A percentile compares a stretch with the other conserved stretches of the same genome.
Evolutionary conservation across 306 rosid genomes (phyloP).

Genomic region (Clitoria ternatea): DNA sequence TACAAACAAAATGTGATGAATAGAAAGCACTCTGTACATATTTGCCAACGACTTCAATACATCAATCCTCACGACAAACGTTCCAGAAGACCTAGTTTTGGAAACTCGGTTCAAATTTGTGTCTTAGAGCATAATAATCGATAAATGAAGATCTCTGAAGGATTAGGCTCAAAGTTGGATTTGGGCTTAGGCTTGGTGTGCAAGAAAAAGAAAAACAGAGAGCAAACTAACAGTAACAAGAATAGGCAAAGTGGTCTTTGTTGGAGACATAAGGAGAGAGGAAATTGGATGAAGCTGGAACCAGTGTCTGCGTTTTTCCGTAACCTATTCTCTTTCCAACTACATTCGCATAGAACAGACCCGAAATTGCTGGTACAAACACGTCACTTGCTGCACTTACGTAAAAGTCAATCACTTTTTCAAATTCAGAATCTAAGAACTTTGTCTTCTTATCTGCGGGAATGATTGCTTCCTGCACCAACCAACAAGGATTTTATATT

Average conservation of each 20-base stretch:
- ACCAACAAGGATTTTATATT: not conserved
- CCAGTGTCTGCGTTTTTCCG: conserved; percentile 68
- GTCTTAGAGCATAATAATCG: not conserved
- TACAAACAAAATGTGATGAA: conserved; percentile 21
- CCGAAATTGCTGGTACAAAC: conserved; percentile 77
- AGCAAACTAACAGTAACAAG: conserved; percentile 54
- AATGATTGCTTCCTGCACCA: conserved; percentile 69
- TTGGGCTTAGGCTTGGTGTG: not conserved
- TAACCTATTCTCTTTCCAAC: conserved; percentile 75
- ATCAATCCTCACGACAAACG: not conserved
- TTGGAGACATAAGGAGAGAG: conserved; percentile 58
- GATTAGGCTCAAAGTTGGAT: no score
- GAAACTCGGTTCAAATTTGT: conserved; percentile 21
- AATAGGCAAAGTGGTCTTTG: conserved; percentile 82
- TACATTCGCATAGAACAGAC: conserved; percentile 75
- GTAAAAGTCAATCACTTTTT: conserved; percentile 68
- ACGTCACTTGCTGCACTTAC: conserved; percentile 61
- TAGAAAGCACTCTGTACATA: conserved; percentile 5
- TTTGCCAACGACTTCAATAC: not conserved
- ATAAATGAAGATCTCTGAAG: conserved; percentile 11
- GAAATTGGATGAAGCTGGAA: conserved; percentile 60
- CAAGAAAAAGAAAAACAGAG: not conserved
- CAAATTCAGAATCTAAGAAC: conserved; percentile 54
- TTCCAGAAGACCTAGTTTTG: not conserved
- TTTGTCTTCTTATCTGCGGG: conserved; percentile 69